Percentiles rank a stretch among this genome's conserved stretches.
Evolutionary conservation across 2,329 filamentous ascomycete species (phyloP).

Genomic region (Botryotinia calthae): DNA sequence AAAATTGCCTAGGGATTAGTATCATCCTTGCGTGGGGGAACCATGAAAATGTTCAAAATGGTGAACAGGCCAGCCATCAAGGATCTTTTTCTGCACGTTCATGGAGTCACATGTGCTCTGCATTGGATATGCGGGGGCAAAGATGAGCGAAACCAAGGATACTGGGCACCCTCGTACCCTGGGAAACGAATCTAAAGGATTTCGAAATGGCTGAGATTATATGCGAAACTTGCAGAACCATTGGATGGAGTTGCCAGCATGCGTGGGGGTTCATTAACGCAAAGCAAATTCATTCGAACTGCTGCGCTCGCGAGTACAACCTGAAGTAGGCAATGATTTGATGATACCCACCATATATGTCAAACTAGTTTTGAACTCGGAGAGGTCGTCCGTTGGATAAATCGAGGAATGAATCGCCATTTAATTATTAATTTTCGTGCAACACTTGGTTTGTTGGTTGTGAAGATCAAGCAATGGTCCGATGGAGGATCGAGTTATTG

Average conservation of each 20-base stretch:
- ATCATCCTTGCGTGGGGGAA: not conserved
- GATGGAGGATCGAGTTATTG: not conserved
- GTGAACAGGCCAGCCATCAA: conserved; percentile 6
- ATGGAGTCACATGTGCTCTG: conserved; percentile 8
- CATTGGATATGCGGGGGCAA: conserved; percentile 14
- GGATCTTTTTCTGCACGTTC: conserved; percentile 8
- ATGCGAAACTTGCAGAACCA: not conserved
- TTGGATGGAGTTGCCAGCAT: not conserved
- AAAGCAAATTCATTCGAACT: not conserved
- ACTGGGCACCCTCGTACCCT: not conserved
- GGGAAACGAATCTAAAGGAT: not conserved
- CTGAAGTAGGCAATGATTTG: not conserved
- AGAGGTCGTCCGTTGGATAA: conserved; percentile 9
- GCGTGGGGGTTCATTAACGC: conserved; percentile 9
- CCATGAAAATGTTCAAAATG: not conserved
- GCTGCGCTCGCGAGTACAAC: not conserved
- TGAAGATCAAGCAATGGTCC: conserved; percentile 1
- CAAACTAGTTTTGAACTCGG: not conserved
- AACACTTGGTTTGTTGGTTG: not conserved
- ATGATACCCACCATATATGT: not conserved
- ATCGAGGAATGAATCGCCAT: not conserved
- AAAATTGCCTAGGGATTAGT: not conserved
- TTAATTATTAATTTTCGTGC: conserved; percentile 3
- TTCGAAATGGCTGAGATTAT: not conserved
- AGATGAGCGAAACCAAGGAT: not conserved